A percentile compares a stretch with the other conserved stretches of the same genome.
Conservation (phyloP, 352 stramenopile species). For the Pythium chondricola region DNA sequence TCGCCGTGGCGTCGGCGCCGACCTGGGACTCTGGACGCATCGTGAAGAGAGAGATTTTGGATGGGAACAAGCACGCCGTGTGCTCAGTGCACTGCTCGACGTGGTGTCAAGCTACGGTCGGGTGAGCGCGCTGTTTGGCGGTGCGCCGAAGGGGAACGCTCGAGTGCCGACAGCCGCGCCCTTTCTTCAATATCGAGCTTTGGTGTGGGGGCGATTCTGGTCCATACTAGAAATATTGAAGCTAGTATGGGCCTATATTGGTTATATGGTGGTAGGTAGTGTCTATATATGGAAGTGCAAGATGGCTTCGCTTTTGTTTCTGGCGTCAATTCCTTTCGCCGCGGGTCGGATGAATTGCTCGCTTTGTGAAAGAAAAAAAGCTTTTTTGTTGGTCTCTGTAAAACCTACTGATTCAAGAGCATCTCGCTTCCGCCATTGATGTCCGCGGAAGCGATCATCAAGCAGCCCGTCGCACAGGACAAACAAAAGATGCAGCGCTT, state of each 20-base stretch:
- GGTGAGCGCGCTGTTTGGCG: too few species aligned
- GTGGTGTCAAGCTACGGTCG: too few species aligned
- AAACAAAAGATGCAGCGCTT: constrained; percentile 3
- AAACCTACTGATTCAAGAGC: not conserved
- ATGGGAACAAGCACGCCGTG: too few species aligned
- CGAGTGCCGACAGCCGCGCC: not conserved
- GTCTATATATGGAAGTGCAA: not conserved
- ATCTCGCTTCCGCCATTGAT: not conserved
- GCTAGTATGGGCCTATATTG: not conserved
- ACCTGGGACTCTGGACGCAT: too few species aligned
- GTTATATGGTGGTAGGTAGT: not conserved
- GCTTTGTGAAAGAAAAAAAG: not conserved
- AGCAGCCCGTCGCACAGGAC: not conserved
- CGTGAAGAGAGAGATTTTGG: too few species aligned
- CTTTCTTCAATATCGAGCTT: constrained; percentile 16
- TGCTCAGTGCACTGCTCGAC: too few species aligned
- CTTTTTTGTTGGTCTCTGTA: not conserved
- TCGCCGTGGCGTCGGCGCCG: not conserved
- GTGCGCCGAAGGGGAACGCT: too few species aligned
- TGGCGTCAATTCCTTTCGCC: not conserved
- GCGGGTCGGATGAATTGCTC: too few species aligned
- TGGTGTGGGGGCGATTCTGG: too few species aligned
- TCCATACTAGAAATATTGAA: too few species aligned
- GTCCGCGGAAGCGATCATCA: constrained; percentile 4
- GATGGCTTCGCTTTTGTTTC: constrained; percentile 8